Evolutionary conservation across 2,329 filamentous ascomycete genomes (phyloP).

Genomic region (Fusarium tuaranense): DNA sequence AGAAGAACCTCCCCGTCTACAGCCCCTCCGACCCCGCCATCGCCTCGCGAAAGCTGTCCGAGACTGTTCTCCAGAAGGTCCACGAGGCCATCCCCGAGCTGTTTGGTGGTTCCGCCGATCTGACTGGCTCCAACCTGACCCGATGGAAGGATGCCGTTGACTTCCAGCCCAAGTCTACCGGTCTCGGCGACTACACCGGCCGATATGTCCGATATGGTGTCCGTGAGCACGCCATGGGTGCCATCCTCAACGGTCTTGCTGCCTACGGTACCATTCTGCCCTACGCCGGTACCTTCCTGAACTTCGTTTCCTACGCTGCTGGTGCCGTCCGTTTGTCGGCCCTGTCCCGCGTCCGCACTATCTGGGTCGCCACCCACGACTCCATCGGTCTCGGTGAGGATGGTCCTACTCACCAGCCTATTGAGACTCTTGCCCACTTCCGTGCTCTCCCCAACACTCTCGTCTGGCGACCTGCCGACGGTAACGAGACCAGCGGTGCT

Average conservation of each 20-base stretch:
- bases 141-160: constrained; percentile 97
- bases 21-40: constrained; percentile 85
- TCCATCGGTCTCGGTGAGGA: constrained; percentile 99
- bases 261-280: constrained; percentile 97
- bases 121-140: constrained; percentile 99
- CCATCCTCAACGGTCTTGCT: constrained; percentile 93
- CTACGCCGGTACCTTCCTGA: constrained; percentile 96
- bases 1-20: constrained; percentile 92
- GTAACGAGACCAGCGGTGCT: constrained; percentile 97
- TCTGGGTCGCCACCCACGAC: constrained; percentile 98
- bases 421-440: constrained; percentile 98
- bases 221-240: constrained; percentile 91
- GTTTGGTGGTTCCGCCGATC: constrained; percentile 93
- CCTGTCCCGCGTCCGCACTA: constrained; percentile 88
- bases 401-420: constrained; percentile 98
- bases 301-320: constrained; percentile 98
- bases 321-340: constrained; percentile 95
- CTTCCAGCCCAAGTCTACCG: constrained; percentile 91
- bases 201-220: constrained; percentile 95
- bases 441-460: constrained; percentile 98
- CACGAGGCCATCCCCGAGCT: constrained; percentile 88
- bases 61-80: constrained; percentile 91
- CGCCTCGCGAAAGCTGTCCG: constrained; percentile 95
- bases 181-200: constrained; percentile 89
- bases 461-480: constrained; percentile 98